A percentile compares a stretch with the other conserved stretches of the same genome.
Evolutionary conservation across 2,329 filamentous ascomycete species (phyloP).

Genomic region (Aureobasidium melanogenum): DNA sequence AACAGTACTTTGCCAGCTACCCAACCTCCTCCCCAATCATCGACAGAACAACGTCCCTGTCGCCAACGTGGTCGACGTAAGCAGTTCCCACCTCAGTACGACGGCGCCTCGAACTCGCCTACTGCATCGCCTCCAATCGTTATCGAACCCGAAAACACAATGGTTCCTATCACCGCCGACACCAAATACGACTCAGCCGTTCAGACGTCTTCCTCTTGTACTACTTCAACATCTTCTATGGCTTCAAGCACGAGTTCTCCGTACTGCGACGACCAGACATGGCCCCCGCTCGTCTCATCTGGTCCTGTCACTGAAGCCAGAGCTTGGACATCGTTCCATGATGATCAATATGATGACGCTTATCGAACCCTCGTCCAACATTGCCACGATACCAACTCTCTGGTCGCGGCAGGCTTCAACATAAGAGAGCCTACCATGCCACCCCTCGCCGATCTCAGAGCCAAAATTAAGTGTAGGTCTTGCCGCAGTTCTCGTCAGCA

Average conservation of each 20-base stretch:
- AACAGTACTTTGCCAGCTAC: no score
- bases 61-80: neutral
- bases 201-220: neutral
- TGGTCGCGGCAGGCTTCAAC: neutral
- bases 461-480: neutral
- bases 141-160: neutral
- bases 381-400: neutral
- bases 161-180: neutral
- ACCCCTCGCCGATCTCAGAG: neutral
- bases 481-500: neutral
- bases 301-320: neutral
- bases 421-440: neutral
- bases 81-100: neutral
- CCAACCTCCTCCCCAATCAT: neutral
- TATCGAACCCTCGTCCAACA: neutral
- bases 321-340: neutral
- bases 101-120: neutral
- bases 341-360: neutral
- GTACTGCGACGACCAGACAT: neutral
- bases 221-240: neutral
- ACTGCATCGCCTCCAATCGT: neutral
- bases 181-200: neutral
- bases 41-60: neutral
- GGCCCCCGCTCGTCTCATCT: neutral
- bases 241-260: neutral